Evolutionary conservation across 768 basidiomycete genomes (phyloP), one percentile per base, ranked within the genome.

Genomic region (Tephrocybe sp.): DNA sequence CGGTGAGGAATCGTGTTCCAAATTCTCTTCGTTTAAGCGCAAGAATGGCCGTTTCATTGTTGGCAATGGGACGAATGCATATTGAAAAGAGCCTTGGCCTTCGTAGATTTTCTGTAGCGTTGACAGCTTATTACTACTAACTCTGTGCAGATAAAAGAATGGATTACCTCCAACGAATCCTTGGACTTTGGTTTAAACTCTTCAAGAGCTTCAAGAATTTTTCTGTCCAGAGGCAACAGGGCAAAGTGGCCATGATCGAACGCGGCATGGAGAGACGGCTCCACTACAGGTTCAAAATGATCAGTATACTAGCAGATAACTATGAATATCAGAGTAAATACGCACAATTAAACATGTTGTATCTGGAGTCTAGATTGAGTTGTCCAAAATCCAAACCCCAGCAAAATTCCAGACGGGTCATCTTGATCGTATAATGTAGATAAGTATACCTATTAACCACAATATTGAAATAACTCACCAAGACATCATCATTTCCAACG

Each of bases 31-130:
- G 3, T 36, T 26, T 24, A 36, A 34, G 19, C 45, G 45, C 19
- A 47, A 5, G 4, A 37, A 26, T 16, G 45, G 45, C 2, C 18
- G 16, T 7, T 47, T 13, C 18, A 47, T 9, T 1, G 25, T 19
- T 1, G 45, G 35, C n/a, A 47, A 47, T 5, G 45, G 45, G 18
- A 37, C 28, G 31, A 47, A 46, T 4, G 35, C 26, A n/a, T 47
- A 47, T 15, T 15, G 24, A 4, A 47, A 47, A 7, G 5, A 36
- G 11, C 3, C 27, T 12, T 27, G 3, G 35, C 4, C 26, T 5
- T 16, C 35, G 5, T 47, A 47, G 5, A 47, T 37, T 9, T 3
- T 12, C 35, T 47, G 4, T 11, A 28, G 15, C 37, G n/a, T n/a
- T n/a, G n/a, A n/a, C n/a, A n/a, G n/a, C n/a, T n/a, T n/a, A n/a